A percentile compares a stretch with the other conserved stretches of the same genome.
Conservation (phyloP, 2,329 filamentous ascomycete species). For the Fusarium longipes region DNA sequence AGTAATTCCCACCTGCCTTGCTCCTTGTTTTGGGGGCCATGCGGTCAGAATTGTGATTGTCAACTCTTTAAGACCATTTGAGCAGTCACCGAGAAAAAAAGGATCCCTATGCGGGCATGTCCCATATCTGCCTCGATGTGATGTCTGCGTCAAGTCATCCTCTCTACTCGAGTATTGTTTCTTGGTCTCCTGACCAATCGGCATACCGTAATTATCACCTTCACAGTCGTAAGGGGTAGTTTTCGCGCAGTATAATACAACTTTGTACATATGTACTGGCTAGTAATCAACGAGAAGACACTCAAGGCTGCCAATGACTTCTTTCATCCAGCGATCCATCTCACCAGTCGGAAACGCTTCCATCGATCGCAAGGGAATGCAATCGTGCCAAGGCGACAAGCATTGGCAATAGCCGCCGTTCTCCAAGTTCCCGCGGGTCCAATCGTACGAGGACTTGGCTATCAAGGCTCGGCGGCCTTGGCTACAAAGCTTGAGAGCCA, state of each 20-base stretch:
- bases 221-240: background rate
- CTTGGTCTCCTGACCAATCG: background rate
- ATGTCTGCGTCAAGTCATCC: background rate
- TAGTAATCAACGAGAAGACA: background rate
- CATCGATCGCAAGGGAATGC: background rate
- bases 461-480: constrained; percentile 24
- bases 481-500: constrained; percentile 42
- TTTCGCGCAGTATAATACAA: background rate
- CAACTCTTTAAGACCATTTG: background rate
- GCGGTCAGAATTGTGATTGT: no score
- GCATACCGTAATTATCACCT: background rate
- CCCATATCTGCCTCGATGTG: background rate
- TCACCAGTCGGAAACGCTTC: background rate
- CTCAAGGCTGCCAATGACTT: background rate
- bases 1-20: no score
- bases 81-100: background rate
- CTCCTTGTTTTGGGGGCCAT: background rate
- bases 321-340: background rate
- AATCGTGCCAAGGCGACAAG: constrained; percentile 7
- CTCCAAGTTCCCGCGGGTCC: background rate
- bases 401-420: background rate
- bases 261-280: background rate
- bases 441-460: constrained; percentile 20
- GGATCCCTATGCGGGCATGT: background rate
- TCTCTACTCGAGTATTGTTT: background rate